These are phyloP conservation scores for Glebionis coronaria DNA, from an alignment of 129 eudicot genomes.

Conservation along the genomic window DNA sequence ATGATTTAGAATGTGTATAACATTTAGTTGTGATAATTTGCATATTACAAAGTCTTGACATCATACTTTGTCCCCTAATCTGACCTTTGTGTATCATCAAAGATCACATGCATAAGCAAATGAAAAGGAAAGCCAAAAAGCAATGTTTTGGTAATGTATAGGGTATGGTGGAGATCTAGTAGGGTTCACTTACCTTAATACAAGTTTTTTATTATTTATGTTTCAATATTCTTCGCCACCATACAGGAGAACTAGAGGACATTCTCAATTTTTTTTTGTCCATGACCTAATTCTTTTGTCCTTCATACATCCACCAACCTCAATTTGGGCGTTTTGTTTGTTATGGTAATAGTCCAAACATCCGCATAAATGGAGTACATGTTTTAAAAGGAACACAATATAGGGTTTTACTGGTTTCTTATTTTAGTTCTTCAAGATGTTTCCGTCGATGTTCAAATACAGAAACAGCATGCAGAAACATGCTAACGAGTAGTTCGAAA, in stretches of 20 bases:
- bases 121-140: constrained; percentile 14
- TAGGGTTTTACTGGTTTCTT: neutral
- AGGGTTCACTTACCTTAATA: constrained; percentile 34
- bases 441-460: neutral
- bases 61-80: constrained; percentile 29
- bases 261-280: constrained; percentile 18
- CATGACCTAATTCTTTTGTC: constrained; percentile 39
- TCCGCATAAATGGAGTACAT: neutral
- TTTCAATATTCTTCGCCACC: constrained; percentile 29
- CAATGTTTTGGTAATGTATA: constrained; percentile 26
- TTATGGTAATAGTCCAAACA: neutral
- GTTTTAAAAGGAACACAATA: neutral
- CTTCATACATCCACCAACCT: constrained; percentile 29
- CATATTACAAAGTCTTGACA: constrained; percentile 19
- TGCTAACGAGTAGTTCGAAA: too few relatives aligned
- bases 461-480: too few relatives aligned
- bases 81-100: constrained; percentile 38
- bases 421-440: neutral
- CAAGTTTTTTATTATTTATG: constrained; percentile 15
- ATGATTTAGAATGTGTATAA: too few relatives aligned
- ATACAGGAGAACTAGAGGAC: constrained; percentile 24
- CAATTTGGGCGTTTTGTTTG: constrained; percentile 13
- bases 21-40: too few relatives aligned
- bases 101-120: constrained; percentile 30
- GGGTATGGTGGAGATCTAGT: constrained; percentile 45